Evolutionary conservation across 805 yeast genomes (phyloP).

Genomic region (Candida adriatica): DNA sequence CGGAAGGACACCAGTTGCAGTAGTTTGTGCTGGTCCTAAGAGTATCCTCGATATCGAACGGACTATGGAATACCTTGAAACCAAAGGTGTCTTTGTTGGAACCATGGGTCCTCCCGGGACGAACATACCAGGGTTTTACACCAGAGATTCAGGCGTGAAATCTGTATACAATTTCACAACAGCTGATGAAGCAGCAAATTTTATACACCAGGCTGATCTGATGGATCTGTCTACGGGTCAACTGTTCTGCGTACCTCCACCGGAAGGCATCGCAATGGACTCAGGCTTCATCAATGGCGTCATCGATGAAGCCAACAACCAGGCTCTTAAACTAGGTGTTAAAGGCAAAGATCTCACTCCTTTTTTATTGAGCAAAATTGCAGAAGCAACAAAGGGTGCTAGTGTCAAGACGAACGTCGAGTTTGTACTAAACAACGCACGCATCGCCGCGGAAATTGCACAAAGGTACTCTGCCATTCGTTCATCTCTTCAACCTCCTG

Average conservation of each 20-base stretch:
- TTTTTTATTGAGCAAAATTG: constrained; percentile 57
- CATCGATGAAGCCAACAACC: constrained; percentile 50
- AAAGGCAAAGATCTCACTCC: constrained; percentile 78
- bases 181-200: constrained; percentile 53
- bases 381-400: constrained; percentile 59
- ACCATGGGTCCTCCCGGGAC: constrained; percentile 51
- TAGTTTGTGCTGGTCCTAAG: constrained; percentile 91
- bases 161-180: constrained; percentile 62
- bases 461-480: constrained; percentile 19
- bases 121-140: constrained; percentile 75
- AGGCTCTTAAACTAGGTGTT: constrained; percentile 47
- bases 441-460: constrained; percentile 62
- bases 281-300: constrained; percentile 43
- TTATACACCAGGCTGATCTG: constrained; percentile 41
- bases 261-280: constrained; percentile 51
- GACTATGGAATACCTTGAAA: constrained; percentile 82
- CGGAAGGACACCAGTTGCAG: constrained; percentile 76
- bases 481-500: background rate
- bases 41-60: constrained; percentile 73
- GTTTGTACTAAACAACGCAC: constrained; percentile 74
- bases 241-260: constrained; percentile 81
- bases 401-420: constrained; percentile 66
- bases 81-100: constrained; percentile 84
- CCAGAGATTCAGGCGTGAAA: constrained; percentile 63
- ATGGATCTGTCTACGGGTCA: constrained; percentile 60